Conservation (phyloP, 352 stramenopile genomes). For the Phytophthora nicotianae region DNA sequence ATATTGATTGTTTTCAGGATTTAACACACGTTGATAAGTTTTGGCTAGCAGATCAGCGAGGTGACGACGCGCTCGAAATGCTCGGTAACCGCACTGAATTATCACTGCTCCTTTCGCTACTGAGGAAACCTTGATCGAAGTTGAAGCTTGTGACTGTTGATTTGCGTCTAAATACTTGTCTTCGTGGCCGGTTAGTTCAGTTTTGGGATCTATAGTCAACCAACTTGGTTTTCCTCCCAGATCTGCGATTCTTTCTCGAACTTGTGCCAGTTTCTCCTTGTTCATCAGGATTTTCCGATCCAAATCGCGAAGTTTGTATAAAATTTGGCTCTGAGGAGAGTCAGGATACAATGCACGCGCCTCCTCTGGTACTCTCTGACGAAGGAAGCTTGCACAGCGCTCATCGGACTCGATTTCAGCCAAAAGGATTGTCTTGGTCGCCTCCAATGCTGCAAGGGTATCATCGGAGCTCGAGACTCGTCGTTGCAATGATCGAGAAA, state of each 20-base stretch:
- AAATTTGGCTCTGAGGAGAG: slow-evolving; percentile 21
- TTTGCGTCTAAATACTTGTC: slow-evolving; percentile 1
- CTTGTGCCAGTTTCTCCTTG: slow-evolving; percentile 43
- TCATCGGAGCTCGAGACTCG: slow-evolving; percentile 15
- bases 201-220: neutral
- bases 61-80: slow-evolving; percentile 26
- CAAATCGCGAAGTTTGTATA: slow-evolving; percentile 35
- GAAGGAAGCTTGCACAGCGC: slow-evolving; percentile 38
- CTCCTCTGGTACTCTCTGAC: slow-evolving; percentile 18
- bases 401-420: slow-evolving; percentile 51
- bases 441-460: slow-evolving; percentile 36
- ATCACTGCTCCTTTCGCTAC: slow-evolving; percentile 22
- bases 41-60: slow-evolving; percentile 34
- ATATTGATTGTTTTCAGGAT: slow-evolving; percentile 40
- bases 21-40: slow-evolving; percentile 38
- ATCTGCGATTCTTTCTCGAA: slow-evolving; percentile 34
- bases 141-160: slow-evolving; percentile 3
- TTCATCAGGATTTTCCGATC: slow-evolving; percentile 46
- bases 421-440: slow-evolving; percentile 40
- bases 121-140: neutral
- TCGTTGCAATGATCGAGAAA: slow-evolving; percentile 7
- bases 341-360: neutral
- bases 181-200: neutral
- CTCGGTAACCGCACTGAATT: slow-evolving; percentile 41
- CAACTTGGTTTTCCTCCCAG: slow-evolving; percentile 19